These are phyloP conservation scores for Colletotrichum costaricense DNA, from an alignment of 2,329 filamentous ascomycete genomes.

Conservation along the genomic window DNA sequence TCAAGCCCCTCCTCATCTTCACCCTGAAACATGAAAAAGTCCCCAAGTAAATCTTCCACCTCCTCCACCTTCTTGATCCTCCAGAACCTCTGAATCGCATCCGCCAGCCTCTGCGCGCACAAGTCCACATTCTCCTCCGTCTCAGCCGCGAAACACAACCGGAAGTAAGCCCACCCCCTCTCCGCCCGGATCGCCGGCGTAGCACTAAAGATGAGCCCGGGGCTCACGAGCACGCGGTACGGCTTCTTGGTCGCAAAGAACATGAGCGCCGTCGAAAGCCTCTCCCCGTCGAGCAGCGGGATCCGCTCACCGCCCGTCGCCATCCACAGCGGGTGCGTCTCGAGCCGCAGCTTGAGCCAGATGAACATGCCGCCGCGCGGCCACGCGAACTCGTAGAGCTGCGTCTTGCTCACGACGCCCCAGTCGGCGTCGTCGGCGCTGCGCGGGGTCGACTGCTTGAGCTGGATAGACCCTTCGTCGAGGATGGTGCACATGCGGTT, in stretches of 20 bases:
- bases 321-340: slow-evolving; percentile 76
- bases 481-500: slow-evolving; percentile 79
- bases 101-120: slow-evolving; percentile 72
- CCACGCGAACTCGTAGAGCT: slow-evolving; percentile 81
- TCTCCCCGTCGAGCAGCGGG: slow-evolving; percentile 61
- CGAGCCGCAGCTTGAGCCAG: slow-evolving; percentile 81
- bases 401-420: slow-evolving; percentile 79
- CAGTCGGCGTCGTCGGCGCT: slow-evolving; percentile 68
- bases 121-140: slow-evolving; percentile 73
- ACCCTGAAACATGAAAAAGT: slow-evolving; percentile 39
- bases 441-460: slow-evolving; percentile 70
- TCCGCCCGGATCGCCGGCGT: slow-evolving; percentile 67
- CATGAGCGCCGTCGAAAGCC: slow-evolving; percentile 76
- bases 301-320: slow-evolving; percentile 43
- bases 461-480: slow-evolving; percentile 73
- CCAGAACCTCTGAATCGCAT: slow-evolving; percentile 82
- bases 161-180: slow-evolving; percentile 77
- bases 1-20: slow-evolving; percentile 36
- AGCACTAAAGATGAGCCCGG: slow-evolving; percentile 80
- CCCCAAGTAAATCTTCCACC: slow-evolving; percentile 71
- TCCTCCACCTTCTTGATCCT: slow-evolving; percentile 73
- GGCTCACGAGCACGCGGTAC: slow-evolving; percentile 75
- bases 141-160: slow-evolving; percentile 89
- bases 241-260: slow-evolving; percentile 76
- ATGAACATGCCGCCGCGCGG: slow-evolving; percentile 93